phyloP scores from a whole-genome alignment of 495 filamentous ascomycete genomes.

The Trichoderma reesei region DNA sequence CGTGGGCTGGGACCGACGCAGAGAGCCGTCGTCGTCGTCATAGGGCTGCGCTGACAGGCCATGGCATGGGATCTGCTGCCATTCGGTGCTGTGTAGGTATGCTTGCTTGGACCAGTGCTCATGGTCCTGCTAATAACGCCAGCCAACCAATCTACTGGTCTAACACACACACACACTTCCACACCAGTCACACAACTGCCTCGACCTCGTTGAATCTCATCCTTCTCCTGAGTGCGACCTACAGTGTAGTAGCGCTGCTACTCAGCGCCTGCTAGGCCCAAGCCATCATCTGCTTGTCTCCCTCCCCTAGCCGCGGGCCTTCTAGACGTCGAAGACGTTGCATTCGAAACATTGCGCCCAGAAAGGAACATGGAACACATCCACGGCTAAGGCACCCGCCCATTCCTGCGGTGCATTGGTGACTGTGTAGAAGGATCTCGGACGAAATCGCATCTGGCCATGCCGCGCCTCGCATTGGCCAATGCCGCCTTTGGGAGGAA shows the following conservation, averaged over 20 bases:
- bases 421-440: neutral
- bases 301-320: neutral
- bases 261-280: neutral
- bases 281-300: neutral
- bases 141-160: no score
- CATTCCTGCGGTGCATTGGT: neutral
- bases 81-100: neutral
- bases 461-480: neutral
- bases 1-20: no score
- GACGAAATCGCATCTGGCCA: neutral
- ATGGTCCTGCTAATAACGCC: no score
- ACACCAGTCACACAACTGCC: no score
- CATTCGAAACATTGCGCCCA: conserved; percentile 7
- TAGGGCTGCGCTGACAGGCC: conserved; percentile 3
- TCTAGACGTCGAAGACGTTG: conserved; percentile 9
- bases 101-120: no score
- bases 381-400: neutral
- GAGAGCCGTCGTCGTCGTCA: conserved; percentile 4
- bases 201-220: no score
- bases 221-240: no score
- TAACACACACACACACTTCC: no score
- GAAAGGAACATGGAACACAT: neutral
- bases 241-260: no score
- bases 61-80: no score
- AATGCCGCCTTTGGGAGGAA: neutral